Base-by-base conservation (phyloP, 2,329 filamentous ascomycete genomes). In the Gyromitra esculenta region DNA sequence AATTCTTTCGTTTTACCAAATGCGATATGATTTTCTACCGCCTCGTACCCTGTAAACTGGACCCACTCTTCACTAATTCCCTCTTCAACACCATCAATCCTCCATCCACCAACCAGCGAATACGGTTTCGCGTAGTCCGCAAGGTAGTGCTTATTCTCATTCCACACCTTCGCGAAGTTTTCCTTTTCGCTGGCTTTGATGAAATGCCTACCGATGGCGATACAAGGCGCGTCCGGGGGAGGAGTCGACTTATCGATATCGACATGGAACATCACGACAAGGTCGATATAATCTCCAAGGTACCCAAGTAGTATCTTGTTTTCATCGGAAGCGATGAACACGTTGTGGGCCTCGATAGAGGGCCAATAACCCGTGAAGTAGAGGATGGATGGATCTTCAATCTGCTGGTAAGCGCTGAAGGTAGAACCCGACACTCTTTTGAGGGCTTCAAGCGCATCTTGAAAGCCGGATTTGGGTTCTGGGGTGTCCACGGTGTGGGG, bases 321-420 rank as follows among this genome's bases (percentile, higher is more conserved):
- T 48, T 77, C 75, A 31, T 31, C 5, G 9, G 70, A 74, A 18
- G 31, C 43, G 9, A 74, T 9, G 56, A 74, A 77, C 8, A 35
- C 15, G 0, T 69, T 11, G 31, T 77, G 75, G 7, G 70, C 50
- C 21, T 67, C 50, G 25, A 77, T 9, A 18, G 69, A 68, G 13
- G 31, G 39, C 75, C 75, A 74, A 21, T 70, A 59, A 9, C 75
- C 75, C 11, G 69, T 9, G 39, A 77, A 48, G 59, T 77, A 48
- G 41, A 77, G 9, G 5, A 68, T 48, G 3, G 65, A 67, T 25
- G 70, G 56, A 7, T 73, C 59, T 31, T 74, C 70, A 37, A 43
- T 54, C 37, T 77, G 70, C 5, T 64, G 64, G 13, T 64, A 35
- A 15, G 69, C 64, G 35, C 35, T 31, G 52, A 74, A 77, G 8